Evolutionary conservation across 164 flowering plant species (phyloP).

Genomic region (Nelumbo lutea): DNA sequence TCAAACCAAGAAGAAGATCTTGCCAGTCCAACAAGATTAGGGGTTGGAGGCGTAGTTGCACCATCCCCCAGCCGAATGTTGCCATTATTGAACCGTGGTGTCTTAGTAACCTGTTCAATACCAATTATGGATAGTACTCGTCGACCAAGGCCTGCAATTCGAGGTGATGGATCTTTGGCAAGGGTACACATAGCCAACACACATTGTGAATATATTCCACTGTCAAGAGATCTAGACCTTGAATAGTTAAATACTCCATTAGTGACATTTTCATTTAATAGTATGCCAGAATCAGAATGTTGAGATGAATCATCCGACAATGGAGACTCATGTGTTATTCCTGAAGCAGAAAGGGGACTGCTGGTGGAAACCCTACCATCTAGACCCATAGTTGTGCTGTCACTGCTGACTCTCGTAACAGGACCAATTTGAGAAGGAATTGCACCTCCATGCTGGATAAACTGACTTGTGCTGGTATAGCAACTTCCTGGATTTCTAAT

Average conservation of each 20-base stretch:
- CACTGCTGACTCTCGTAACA: slow-evolving; percentile 58
- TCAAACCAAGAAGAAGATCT: slow-evolving; percentile 95
- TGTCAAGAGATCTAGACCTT: slow-evolving; percentile 57
- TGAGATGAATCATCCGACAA: slow-evolving; percentile 90
- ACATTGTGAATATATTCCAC: slow-evolving; percentile 69
- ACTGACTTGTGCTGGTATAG: slow-evolving; percentile 42
- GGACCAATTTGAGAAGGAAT: slow-evolving; percentile 69
- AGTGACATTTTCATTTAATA: slow-evolving; percentile 46
- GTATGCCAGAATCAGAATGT: slow-evolving; percentile 75
- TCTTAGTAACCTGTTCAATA: slow-evolving; percentile 79
- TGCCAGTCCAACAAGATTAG: slow-evolving; percentile 64
- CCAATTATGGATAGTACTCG: slow-evolving; percentile 83
- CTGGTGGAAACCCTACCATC: slow-evolving; percentile 79
- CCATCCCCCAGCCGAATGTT: slow-evolving; percentile 47
- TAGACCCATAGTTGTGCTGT: slow-evolving; percentile 40
- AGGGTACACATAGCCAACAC: slow-evolving; percentile 72
- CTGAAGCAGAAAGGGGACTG: slow-evolving; percentile 78
- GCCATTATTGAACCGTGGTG: slow-evolving; percentile 32
- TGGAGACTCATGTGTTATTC: slow-evolving; percentile 94
- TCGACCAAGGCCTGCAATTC: slow-evolving; percentile 73
- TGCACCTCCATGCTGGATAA: slow-evolving; percentile 43
- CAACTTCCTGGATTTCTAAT: slow-evolving; percentile 48
- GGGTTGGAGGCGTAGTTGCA: slow-evolving; percentile 25
- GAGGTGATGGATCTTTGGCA: slow-evolving; percentile 95
- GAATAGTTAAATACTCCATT: slow-evolving; percentile 59